Percentiles rank a stretch among this genome's conserved stretches.
Evolutionary conservation across 73 alveolate species (phyloP).

Genomic region (Uronychia setigera): DNA sequence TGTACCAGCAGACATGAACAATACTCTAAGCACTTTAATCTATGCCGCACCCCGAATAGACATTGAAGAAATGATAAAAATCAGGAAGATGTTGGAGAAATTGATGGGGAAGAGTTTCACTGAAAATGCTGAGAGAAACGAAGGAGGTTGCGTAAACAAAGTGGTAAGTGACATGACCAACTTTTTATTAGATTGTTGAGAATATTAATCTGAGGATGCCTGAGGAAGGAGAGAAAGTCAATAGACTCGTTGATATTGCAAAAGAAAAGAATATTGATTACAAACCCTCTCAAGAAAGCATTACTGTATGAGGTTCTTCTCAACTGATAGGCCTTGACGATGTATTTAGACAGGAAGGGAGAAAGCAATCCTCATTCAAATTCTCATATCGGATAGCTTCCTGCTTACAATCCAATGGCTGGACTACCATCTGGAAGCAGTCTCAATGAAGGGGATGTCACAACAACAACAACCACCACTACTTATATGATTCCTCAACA

Average conservation of each 20-base stretch:
- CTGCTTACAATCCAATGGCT: neutral
- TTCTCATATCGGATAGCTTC: neutral
- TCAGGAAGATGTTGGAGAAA: constrained; percentile 19
- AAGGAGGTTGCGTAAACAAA: constrained; percentile 15
- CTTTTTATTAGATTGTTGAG: constrained; percentile 9
- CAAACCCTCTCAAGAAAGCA: constrained; percentile 41
- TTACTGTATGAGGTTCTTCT: neutral
- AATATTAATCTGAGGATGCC: constrained; percentile 43
- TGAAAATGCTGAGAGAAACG: constrained; percentile 15
- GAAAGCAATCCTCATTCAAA: neutral
- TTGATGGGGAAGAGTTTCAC: constrained; percentile 33
- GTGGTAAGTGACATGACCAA: constrained; percentile 41
- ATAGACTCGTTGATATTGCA: constrained; percentile 34
- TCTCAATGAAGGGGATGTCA: neutral
- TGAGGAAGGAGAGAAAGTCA: constrained; percentile 53
- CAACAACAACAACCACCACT: neutral
- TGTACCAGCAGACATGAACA: constrained; percentile 37
- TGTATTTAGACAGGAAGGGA: neutral
- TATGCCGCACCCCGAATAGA: constrained; percentile 38
- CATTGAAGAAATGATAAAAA: constrained; percentile 24
- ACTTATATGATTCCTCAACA: neutral
- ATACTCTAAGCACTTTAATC: constrained; percentile 29
- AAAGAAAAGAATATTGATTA: constrained; percentile 44
- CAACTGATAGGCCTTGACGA: neutral
- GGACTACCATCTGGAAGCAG: neutral